Percentiles rank a stretch among this genome's conserved stretches.
phyloP scores from a whole-genome alignment of 495 filamentous ascomycete genomes.

The Daldinia grandis region DNA sequence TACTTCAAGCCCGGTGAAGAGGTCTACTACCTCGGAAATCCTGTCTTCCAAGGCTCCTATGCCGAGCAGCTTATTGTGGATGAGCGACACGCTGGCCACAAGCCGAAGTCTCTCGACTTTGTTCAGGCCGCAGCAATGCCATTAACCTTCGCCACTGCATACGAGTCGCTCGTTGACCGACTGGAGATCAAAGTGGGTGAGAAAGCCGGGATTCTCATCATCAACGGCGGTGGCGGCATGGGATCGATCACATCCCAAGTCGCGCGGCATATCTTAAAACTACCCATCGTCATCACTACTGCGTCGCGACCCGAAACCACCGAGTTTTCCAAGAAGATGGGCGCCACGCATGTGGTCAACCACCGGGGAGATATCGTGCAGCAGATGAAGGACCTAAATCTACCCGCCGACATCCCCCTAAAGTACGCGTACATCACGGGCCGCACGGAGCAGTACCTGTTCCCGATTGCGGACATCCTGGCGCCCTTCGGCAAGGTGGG shows the following conservation, averaged over 20 bases:
- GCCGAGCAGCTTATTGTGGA: constrained; percentile 33
- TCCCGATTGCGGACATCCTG: constrained; percentile 28
- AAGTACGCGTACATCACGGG: constrained; percentile 35
- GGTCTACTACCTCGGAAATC: constrained; percentile 32
- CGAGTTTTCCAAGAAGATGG: constrained; percentile 34
- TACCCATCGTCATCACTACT: constrained; percentile 35
- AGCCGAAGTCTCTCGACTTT: constrained; percentile 31
- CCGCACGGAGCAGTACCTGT: constrained; percentile 34
- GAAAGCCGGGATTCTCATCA: constrained; percentile 31
- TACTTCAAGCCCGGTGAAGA: constrained; percentile 35
- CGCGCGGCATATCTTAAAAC: constrained; percentile 25
- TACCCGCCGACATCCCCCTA: constrained; percentile 23
- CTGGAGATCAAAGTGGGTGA: constrained; percentile 32
- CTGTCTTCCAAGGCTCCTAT: constrained; percentile 24
- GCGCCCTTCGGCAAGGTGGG: constrained; percentile 35
- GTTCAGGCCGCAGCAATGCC: constrained; percentile 35
- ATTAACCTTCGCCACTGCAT: constrained; percentile 31
- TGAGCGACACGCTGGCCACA: constrained; percentile 37
- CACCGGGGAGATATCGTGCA: constrained; percentile 32
- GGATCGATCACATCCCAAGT: constrained; percentile 36
- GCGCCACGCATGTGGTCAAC: constrained; percentile 36
- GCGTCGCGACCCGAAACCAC: constrained; percentile 32
- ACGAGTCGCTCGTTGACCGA: constrained; percentile 31
- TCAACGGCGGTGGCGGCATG: constrained; percentile 38
- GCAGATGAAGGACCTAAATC: constrained; percentile 28